phyloP scores from a whole-genome alignment of 345 rosid species.

The Populus alba region DNA sequence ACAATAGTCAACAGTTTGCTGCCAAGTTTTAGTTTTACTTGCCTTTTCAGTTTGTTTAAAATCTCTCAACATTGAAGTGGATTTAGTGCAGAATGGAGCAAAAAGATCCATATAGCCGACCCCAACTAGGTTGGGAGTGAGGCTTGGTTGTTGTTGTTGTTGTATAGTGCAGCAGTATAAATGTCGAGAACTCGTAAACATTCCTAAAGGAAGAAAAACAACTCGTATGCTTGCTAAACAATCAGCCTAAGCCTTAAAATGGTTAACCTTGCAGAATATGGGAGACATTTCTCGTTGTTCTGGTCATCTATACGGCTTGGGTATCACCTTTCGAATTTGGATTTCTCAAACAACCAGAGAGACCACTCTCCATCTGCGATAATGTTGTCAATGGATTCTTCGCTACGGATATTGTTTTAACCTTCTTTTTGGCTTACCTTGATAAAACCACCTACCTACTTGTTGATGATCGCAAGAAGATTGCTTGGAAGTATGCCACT shows the following conservation, averaged over 20 bases:
- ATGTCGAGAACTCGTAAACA: no score
- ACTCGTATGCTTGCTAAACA: constrained; percentile 1
- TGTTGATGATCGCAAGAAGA: constrained; percentile 60
- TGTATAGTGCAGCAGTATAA: neutral
- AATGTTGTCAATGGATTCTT: constrained; percentile 88
- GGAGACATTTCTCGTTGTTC: constrained; percentile 68
- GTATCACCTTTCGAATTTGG: constrained; percentile 92
- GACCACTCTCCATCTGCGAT: constrained; percentile 60
- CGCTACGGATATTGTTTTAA: constrained; percentile 70
- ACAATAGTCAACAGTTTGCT: neutral
- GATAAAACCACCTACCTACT: constrained; percentile 67
- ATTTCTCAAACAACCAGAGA: constrained; percentile 52
- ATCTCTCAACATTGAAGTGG: neutral
- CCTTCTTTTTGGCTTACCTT: constrained; percentile 84
- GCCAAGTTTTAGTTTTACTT: neutral
- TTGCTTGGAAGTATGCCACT: constrained; percentile 72
- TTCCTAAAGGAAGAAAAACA: neutral
- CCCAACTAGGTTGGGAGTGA: neutral
- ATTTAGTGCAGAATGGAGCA: neutral
- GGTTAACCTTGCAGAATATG: constrained; percentile 55
- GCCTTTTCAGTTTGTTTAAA: neutral
- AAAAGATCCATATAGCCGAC: neutral
- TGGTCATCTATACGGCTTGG: constrained; percentile 90
- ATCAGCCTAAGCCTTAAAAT: neutral
- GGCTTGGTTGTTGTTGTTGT: neutral